Conservation (phyloP, 129 eudicot species). For the Flaveria robusta region DNA sequence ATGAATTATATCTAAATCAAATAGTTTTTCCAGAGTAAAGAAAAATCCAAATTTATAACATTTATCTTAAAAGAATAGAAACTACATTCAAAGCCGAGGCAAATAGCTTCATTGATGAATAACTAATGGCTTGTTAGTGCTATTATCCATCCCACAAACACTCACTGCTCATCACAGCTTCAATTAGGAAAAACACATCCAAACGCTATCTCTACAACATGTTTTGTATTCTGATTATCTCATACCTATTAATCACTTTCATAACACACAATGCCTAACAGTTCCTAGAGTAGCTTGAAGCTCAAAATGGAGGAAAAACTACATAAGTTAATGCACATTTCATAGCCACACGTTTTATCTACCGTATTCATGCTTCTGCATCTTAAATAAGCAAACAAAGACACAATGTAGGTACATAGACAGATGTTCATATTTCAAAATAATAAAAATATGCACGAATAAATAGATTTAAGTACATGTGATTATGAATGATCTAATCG, state of each 20-base stretch:
- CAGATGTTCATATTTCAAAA: neutral
- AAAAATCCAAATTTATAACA: neutral
- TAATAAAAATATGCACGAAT: neutral
- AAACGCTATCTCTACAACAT: neutral
- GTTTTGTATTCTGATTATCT: neutral
- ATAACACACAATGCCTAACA: neutral
- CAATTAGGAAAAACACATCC: neutral
- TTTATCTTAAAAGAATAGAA: neutral
- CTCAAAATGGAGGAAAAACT: slow-evolving; percentile 3
- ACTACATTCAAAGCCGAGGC: neutral
- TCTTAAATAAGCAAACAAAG: neutral
- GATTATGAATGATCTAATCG: slow-evolving; percentile 80
- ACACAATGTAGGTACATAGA: slow-evolving; percentile 12
- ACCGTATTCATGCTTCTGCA: neutral
- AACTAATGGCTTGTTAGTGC: neutral
- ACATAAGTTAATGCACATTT: slow-evolving; percentile 6
- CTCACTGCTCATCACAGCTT: neutral
- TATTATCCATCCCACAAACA: neutral
- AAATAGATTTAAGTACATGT: slow-evolving; percentile 47
- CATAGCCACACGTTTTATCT: neutral
- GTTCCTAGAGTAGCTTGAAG: neutral
- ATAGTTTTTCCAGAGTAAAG: neutral
- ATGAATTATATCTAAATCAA: neutral
- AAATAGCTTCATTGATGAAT: neutral
- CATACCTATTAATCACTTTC: neutral